Conservation (phyloP, 2,329 filamentous ascomycete genomes). For the Colletotrichum tropicale region DNA sequence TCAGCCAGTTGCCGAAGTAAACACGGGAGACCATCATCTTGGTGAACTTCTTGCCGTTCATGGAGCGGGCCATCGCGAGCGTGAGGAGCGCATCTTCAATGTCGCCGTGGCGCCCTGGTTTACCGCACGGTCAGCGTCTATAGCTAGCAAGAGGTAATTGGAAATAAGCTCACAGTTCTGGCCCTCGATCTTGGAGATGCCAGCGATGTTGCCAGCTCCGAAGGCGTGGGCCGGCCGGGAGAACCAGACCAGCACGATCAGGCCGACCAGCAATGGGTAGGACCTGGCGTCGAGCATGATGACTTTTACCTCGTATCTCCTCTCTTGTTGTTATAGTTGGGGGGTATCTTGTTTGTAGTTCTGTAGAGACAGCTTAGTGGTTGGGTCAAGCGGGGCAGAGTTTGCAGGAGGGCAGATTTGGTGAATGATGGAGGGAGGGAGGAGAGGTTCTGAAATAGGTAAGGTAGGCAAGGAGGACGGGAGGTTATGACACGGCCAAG, state of each 20-base stretch:
- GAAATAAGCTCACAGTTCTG: conserved; percentile 69
- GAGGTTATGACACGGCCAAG: conserved; percentile 18
- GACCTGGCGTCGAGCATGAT: conserved; percentile 54
- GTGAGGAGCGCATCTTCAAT: conserved; percentile 89
- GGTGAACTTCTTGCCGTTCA: conserved; percentile 78
- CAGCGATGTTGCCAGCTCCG: conserved; percentile 87
- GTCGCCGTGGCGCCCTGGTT: conserved; percentile 81
- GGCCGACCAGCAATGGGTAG: conserved; percentile 55
- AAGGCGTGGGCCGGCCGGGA: conserved; percentile 76
- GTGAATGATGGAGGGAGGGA: not conserved
- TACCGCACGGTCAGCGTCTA: conserved; percentile 20
- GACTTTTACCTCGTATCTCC: not conserved
- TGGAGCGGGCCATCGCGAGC: conserved; percentile 61
- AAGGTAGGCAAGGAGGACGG: not conserved
- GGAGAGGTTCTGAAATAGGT: not conserved
- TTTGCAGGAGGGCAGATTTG: not conserved
- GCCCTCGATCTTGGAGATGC: conserved; percentile 80
- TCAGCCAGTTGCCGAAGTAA: conserved; percentile 96
- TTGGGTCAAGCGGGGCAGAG: not conserved
- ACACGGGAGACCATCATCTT: conserved; percentile 88
- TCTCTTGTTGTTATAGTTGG: not conserved
- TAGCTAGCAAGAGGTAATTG: not conserved
- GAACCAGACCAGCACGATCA: conserved; percentile 69
- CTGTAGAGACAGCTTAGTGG: conserved; percentile 4
- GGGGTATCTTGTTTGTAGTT: not conserved